These are phyloP conservation scores for Colletotrichum echinochloae DNA, from an alignment of 2,329 filamentous ascomycete species.

Conservation along the genomic window DNA sequence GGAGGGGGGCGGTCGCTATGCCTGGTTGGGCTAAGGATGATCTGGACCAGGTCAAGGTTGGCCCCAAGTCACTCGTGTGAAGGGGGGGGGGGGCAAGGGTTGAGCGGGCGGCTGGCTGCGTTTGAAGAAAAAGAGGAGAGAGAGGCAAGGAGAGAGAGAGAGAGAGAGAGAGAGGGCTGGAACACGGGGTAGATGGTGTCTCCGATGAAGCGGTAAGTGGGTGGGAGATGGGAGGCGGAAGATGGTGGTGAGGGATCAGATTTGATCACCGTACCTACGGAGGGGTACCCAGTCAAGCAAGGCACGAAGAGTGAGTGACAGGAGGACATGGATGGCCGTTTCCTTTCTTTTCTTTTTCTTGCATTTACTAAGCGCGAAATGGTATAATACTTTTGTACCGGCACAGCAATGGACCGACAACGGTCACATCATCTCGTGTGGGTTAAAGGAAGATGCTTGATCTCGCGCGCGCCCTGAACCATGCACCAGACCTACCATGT, in stretches of 20 bases:
- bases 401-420: not conserved
- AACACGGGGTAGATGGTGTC: too few species aligned
- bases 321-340: not conserved
- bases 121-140: constrained; percentile 3
- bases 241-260: not conserved
- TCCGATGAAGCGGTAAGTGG: too few species aligned
- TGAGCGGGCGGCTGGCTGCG: not conserved
- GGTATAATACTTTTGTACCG: not conserved
- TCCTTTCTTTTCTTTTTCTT: not conserved
- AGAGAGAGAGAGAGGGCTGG: constrained; percentile 7
- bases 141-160: not conserved
- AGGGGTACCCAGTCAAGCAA: not conserved
- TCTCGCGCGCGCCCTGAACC: not conserved
- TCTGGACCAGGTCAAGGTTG: not conserved
- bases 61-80: constrained; percentile 1
- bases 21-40: constrained; percentile 16
- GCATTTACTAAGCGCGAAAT: not conserved
- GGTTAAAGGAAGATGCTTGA: not conserved
- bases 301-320: not conserved
- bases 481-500: not conserved
- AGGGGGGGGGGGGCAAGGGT: too few species aligned
- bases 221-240: too few species aligned
- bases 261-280: not conserved
- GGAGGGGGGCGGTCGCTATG: constrained; percentile 14
- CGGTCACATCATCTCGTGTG: not conserved